Conservation (phyloP, 1,284 basidiomycete genomes). For the Blastosporella zonata region DNA sequence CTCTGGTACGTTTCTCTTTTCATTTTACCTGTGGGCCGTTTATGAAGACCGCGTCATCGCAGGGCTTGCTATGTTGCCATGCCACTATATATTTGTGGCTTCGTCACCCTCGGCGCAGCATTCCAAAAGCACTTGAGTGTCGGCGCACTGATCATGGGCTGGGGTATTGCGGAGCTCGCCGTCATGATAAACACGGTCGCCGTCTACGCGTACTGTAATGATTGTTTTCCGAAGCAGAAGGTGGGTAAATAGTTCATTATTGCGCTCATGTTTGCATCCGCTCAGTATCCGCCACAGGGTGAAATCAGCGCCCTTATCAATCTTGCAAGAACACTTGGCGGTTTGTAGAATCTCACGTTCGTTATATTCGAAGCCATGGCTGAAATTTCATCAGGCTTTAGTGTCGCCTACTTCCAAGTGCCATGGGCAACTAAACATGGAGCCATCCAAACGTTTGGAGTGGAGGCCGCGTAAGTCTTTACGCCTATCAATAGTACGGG, state of each 20-base stretch:
- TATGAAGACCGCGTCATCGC: neutral
- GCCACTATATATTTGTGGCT: slow-evolving; percentile 62
- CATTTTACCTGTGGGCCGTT: neutral
- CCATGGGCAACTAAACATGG: slow-evolving; percentile 55
- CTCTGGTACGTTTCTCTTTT: slow-evolving; percentile 49
- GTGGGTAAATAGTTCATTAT: slow-evolving; percentile 20
- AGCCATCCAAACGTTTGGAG: slow-evolving; percentile 55
- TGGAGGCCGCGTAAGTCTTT: slow-evolving; percentile 49
- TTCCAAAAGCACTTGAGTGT: slow-evolving; percentile 56
- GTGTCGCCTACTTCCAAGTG: slow-evolving; percentile 63
- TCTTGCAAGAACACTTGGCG: slow-evolving; percentile 54
- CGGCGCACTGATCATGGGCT: slow-evolving; percentile 60
- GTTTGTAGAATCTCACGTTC: slow-evolving; percentile 16
- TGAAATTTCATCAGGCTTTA: slow-evolving; percentile 40
- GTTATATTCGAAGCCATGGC: neutral
- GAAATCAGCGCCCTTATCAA: slow-evolving; percentile 63
- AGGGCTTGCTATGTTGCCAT: slow-evolving; percentile 67
- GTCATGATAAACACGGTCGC: slow-evolving; percentile 68
- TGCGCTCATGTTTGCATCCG: slow-evolving; percentile 3
- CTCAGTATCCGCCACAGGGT: slow-evolving; percentile 36
- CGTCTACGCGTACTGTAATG: slow-evolving; percentile 55
- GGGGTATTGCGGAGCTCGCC: slow-evolving; percentile 60
- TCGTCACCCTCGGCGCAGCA: slow-evolving; percentile 56
- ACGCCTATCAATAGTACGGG: neutral
- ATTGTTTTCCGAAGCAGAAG: slow-evolving; percentile 50